phyloP scores from a whole-genome alignment of 2,329 filamentous ascomycete genomes.

The Paecilomyces fulvus region DNA sequence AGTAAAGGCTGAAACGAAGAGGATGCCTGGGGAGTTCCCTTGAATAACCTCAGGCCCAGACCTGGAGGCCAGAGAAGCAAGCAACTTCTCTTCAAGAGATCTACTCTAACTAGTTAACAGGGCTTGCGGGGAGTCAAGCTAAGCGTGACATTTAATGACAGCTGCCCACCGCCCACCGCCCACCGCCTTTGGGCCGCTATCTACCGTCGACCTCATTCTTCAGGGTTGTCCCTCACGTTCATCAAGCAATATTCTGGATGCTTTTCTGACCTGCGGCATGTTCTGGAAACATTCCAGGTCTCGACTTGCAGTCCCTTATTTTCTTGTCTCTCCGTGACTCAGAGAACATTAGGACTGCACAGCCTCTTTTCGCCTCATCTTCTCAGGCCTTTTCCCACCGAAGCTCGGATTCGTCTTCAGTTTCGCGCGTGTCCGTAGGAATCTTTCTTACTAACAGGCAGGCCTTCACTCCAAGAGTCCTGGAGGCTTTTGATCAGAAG shows the following conservation, averaged over 20 bases:
- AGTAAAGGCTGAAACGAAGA: slow-evolving; percentile 1
- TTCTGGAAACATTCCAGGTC: background rate
- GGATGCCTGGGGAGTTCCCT: slow-evolving; percentile 4
- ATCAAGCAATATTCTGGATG: background rate
- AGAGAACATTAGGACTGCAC: background rate
- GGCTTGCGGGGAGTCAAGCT: background rate
- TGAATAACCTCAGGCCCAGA: slow-evolving; percentile 13
- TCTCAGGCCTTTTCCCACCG: background rate
- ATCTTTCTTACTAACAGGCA: slow-evolving; percentile 10
- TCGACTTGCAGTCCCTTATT: background rate
- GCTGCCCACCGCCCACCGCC: slow-evolving; percentile 9
- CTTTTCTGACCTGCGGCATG: background rate
- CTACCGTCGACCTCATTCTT: slow-evolving; percentile 4
- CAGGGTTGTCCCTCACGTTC: slow-evolving; percentile 5
- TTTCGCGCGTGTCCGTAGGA: slow-evolving; percentile 9
- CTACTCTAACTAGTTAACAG: background rate
- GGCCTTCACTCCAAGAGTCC: background rate
- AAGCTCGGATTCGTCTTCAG: slow-evolving; percentile 2
- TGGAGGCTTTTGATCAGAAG: background rate
- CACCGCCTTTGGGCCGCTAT: slow-evolving; percentile 11
- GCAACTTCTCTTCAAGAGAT: background rate
- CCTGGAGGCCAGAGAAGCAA: background rate
- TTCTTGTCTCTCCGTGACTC: background rate
- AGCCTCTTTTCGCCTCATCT: background rate
- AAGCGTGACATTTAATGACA: background rate